Conservation (phyloP, 192 early-diverging fungal species). For the Backusella westeae region DNA sequence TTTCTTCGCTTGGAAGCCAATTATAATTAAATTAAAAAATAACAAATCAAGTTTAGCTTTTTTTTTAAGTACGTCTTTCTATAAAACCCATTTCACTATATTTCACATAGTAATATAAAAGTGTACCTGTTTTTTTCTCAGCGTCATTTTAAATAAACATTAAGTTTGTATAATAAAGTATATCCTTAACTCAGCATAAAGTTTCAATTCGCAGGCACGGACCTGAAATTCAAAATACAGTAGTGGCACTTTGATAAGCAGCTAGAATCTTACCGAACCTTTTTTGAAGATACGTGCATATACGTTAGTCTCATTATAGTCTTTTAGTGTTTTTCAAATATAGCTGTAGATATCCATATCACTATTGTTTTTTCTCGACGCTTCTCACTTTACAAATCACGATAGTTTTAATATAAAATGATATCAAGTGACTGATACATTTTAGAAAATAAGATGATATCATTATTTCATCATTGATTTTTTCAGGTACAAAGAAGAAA, state of each 20-base stretch:
- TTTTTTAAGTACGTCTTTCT: not conserved
- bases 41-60: not conserved
- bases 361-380: not conserved
- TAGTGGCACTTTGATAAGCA: not conserved
- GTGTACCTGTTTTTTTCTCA: constrained; percentile 2
- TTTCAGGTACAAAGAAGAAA: not conserved
- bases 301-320: not conserved
- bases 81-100: not conserved
- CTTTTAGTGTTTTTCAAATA: not conserved
- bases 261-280: not conserved
- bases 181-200: not conserved
- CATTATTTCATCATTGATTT: not conserved
- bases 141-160: not conserved
- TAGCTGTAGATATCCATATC: not conserved
- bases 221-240: not conserved
- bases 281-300: not conserved
- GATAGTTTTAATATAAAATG: no score
- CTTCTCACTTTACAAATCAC: not conserved
- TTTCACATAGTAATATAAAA: not conserved
- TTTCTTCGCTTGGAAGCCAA: not conserved
- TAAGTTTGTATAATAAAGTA: not conserved
- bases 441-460: not conserved
- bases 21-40: not conserved
- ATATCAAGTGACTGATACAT: not conserved
- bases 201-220: not conserved